Percentiles rank a stretch among this genome's conserved stretches.
These are phyloP conservation scores for Phytopythium sindhum DNA, from an alignment of 352 stramenopile genomes.

Conservation along the genomic window DNA sequence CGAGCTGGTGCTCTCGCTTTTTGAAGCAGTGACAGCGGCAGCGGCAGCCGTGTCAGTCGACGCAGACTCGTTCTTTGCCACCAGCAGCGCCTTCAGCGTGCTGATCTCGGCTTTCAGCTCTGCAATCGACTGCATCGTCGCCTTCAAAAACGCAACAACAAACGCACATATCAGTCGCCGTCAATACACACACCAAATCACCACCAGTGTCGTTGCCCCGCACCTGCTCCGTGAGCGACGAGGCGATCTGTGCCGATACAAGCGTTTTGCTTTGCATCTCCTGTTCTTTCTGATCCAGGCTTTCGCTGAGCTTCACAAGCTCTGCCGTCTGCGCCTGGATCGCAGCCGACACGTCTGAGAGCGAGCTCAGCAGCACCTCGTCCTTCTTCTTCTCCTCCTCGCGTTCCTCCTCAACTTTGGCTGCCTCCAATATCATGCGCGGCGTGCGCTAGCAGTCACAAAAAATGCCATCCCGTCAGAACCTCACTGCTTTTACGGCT, in stretches of 20 bases:
- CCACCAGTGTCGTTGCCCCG: neutral
- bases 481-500: neutral
- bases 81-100: constrained; percentile 55
- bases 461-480: constrained; percentile 4
- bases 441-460: constrained; percentile 26
- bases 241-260: constrained; percentile 40
- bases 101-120: constrained; percentile 67
- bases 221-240: constrained; percentile 48
- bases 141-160: constrained; percentile 6
- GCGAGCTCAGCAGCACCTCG: constrained; percentile 33
- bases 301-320: constrained; percentile 48
- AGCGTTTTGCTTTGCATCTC: constrained; percentile 43
- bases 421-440: constrained; percentile 33
- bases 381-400: constrained; percentile 50
- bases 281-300: constrained; percentile 54
- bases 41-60: neutral
- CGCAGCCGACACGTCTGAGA: constrained; percentile 47
- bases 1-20: neutral
- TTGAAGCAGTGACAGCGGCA: constrained; percentile 3
- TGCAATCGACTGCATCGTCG: constrained; percentile 54
- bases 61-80: constrained; percentile 25
- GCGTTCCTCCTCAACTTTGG: constrained; percentile 50
- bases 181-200: neutral
- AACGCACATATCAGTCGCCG: neutral
- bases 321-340: constrained; percentile 67